Evolutionary conservation across 2,329 filamentous ascomycete genomes (phyloP).

Genomic region (Alternaria sp.): DNA sequence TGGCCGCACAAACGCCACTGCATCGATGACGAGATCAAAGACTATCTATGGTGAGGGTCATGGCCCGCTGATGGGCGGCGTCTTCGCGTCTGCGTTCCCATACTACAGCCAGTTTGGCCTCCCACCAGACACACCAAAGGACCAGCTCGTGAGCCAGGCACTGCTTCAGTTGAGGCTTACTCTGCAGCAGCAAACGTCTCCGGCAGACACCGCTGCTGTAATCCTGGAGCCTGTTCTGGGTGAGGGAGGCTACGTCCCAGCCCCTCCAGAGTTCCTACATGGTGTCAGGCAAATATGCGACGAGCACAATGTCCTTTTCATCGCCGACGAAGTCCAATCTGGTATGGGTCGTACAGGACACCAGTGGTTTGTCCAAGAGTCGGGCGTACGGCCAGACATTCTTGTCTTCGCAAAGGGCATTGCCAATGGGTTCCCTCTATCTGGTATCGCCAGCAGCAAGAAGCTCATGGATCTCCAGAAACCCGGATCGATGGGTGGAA

Average conservation of each 20-base stretch:
- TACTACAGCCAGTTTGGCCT: constrained; percentile 42
- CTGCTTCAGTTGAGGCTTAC: constrained; percentile 40
- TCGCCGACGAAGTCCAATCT: constrained; percentile 56
- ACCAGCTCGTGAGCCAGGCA: constrained; percentile 36
- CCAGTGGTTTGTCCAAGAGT: constrained; percentile 57
- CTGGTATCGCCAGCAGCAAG: constrained; percentile 39
- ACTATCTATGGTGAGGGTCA: constrained; percentile 44
- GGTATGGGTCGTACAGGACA: constrained; percentile 57
- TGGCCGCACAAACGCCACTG: constrained; percentile 41
- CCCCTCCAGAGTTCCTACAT: constrained; percentile 41
- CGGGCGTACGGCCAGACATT: constrained; percentile 55
- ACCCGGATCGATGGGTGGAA: constrained; percentile 43
- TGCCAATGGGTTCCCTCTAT: constrained; percentile 42
- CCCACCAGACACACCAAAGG: constrained; percentile 34
- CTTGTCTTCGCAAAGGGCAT: constrained; percentile 52
- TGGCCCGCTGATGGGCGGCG: constrained; percentile 41
- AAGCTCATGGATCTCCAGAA: constrained; percentile 41
- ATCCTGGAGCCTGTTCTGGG: constrained; percentile 42
- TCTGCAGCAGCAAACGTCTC: constrained; percentile 38
- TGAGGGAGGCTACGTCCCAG: constrained; percentile 43
- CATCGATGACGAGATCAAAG: constrained; percentile 43
- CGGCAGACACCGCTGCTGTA: constrained; percentile 40
- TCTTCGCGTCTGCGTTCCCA: constrained; percentile 42
- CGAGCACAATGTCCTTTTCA: constrained; percentile 55
- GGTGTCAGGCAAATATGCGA: constrained; percentile 55